phyloP scores from a whole-genome alignment of 1,284 basidiomycete genomes.

The Microbotryomycetes sp. region DNA sequence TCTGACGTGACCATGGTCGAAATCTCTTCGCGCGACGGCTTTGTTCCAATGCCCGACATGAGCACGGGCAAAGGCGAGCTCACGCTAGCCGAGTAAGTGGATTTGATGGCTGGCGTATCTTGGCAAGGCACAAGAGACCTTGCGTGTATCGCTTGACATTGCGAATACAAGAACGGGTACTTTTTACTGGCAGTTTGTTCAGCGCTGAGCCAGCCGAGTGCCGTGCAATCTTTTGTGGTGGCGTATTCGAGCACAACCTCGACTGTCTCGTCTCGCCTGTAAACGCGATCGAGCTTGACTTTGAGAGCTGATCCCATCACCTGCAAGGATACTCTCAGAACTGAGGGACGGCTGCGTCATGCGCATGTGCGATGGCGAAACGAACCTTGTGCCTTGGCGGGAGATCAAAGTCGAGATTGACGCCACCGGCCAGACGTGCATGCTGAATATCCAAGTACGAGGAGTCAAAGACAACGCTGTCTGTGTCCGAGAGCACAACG shows the following conservation, averaged over 20 bases:
- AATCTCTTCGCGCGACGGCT: constrained; percentile 56
- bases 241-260: constrained; percentile 60
- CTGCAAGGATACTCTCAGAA: constrained; percentile 38
- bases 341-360: no score
- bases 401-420: constrained; percentile 34
- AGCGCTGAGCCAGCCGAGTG: constrained; percentile 88
- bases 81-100: constrained; percentile 58
- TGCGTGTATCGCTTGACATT: constrained; percentile 88
- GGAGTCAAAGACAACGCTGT: constrained; percentile 56
- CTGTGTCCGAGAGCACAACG: constrained; percentile 51
- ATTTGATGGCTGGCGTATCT: constrained; percentile 51
- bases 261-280: constrained; percentile 47
- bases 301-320: constrained; percentile 66
- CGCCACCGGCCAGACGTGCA: constrained; percentile 52
- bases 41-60: constrained; percentile 71
- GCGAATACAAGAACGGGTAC: constrained; percentile 86
- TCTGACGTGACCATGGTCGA: constrained; percentile 40
- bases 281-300: constrained; percentile 47
- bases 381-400: constrained; percentile 11
- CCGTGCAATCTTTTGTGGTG: constrained; percentile 69
- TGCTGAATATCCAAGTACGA: constrained; percentile 59
- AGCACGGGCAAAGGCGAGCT: constrained; percentile 69
- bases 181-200: constrained; percentile 50
- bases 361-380: background rate
- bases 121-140: constrained; percentile 72